Evolutionary conservation across 2,329 filamentous ascomycete species (phyloP).

Genomic region (Fusarium paranaense): DNA sequence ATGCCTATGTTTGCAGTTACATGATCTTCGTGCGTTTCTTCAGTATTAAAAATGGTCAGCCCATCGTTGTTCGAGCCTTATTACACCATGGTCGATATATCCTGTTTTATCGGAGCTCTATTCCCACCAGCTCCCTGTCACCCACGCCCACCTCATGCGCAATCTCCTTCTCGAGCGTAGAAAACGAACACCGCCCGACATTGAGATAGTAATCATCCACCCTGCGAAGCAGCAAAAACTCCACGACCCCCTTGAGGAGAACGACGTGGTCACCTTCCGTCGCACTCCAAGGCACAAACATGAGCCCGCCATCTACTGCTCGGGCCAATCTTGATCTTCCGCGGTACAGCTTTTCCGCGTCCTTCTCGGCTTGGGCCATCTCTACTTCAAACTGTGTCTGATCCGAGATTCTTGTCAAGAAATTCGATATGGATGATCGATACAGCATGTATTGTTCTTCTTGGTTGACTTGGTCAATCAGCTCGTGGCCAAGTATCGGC

Average conservation of each 20-base stretch:
- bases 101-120: slow-evolving; percentile 1
- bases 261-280: not conserved
- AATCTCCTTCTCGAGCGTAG: not conserved
- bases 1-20: not conserved
- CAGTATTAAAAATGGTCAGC: not conserved
- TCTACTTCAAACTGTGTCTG: not conserved
- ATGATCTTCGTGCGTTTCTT: not conserved
- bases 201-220: not conserved
- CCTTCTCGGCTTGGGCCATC: not conserved
- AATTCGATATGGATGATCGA: not conserved
- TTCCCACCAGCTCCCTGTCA: not conserved
- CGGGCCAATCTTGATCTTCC: not conserved
- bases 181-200: not conserved
- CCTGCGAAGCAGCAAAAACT: not conserved
- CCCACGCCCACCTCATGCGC: not conserved
- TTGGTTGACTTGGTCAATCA: not conserved
- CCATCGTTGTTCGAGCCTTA: not conserved
- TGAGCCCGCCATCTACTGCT: not conserved
- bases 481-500: not conserved
- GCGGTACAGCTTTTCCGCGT: not conserved
- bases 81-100: not conserved
- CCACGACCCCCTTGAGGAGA: not conserved
- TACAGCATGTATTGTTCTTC: not conserved
- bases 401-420: not conserved
- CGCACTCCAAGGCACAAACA: not conserved